These are phyloP conservation scores for Bipolaris bicolor DNA, from an alignment of 2,329 filamentous ascomycete species.

Conservation along the genomic window DNA sequence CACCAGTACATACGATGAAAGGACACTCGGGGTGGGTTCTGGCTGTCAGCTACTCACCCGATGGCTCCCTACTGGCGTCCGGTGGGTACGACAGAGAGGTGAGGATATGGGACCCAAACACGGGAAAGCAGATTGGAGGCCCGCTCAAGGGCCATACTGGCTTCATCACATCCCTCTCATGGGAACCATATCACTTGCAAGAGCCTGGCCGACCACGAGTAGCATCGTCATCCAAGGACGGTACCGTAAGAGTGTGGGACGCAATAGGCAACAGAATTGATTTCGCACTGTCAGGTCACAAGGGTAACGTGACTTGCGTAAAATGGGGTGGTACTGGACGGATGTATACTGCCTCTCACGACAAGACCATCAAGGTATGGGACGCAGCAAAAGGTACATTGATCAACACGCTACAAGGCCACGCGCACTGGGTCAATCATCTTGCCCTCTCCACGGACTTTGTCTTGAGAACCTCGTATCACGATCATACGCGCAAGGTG, in stretches of 20 bases:
- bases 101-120: slow-evolving; percentile 85
- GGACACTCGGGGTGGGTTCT: slow-evolving; percentile 92
- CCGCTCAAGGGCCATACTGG: slow-evolving; percentile 85
- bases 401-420: slow-evolving; percentile 76
- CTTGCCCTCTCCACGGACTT: slow-evolving; percentile 93
- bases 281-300: slow-evolving; percentile 85
- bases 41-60: slow-evolving; percentile 84
- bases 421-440: slow-evolving; percentile 96
- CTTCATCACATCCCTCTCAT: slow-evolving; percentile 85
- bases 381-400: slow-evolving; percentile 79
- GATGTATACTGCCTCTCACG: slow-evolving; percentile 68
- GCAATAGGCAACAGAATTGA: slow-evolving; percentile 79
- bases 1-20: slow-evolving; percentile 81
- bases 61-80: slow-evolving; percentile 80
- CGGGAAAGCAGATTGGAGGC: slow-evolving; percentile 73
- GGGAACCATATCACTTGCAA: slow-evolving; percentile 93
- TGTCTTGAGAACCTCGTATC: slow-evolving; percentile 81
- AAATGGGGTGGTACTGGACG: slow-evolving; percentile 88
- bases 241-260: slow-evolving; percentile 86
- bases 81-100: slow-evolving; percentile 93
- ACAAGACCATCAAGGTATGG: slow-evolving; percentile 94
- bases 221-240: slow-evolving; percentile 88
- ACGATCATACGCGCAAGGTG: slow-evolving; percentile 76
- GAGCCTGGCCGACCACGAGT: slow-evolving; percentile 74
- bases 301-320: slow-evolving; percentile 86